Evolutionary conservation across 768 basidiomycete genomes (phyloP).

Genomic region (Sarcomyxa edulis): DNA sequence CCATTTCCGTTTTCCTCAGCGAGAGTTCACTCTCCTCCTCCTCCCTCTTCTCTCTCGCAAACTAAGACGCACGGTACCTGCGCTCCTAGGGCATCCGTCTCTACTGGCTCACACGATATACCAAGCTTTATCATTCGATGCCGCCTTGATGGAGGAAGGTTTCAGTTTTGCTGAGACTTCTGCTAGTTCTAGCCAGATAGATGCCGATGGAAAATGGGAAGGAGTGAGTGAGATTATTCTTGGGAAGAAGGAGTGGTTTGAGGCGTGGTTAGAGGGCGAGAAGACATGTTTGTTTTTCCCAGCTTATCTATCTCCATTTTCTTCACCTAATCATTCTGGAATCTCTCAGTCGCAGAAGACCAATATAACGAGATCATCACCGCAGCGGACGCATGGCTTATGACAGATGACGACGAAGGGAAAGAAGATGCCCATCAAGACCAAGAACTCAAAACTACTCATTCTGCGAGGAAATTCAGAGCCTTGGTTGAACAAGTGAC

Average conservation of each 20-base stretch:
- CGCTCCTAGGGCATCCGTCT: constrained; percentile 71
- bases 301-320: constrained; percentile 3
- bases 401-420: constrained; percentile 60
- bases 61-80: constrained; percentile 66
- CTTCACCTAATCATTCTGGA: constrained; percentile 1
- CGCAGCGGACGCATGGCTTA: constrained; percentile 79
- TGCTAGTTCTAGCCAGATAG: constrained; percentile 7
- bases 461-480: constrained; percentile 79
- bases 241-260: constrained; percentile 84
- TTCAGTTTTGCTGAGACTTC: constrained; percentile 59
- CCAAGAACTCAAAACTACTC: constrained; percentile 63
- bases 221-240: constrained; percentile 82
- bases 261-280: constrained; percentile 87
- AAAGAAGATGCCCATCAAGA: constrained; percentile 31
- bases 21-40: constrained; percentile 77
- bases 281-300: constrained; percentile 66
- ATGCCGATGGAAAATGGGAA: constrained; percentile 40
- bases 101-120: constrained; percentile 94
- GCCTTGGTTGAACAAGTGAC: constrained; percentile 90
- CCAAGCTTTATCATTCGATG: constrained; percentile 86
- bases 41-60: constrained; percentile 76
- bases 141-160: constrained; percentile 65
- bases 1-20: constrained; percentile 34
- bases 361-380: constrained; percentile 85
- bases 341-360: constrained; percentile 68